Base-by-base conservation (phyloP, 2,329 filamentous ascomycete species). In the Triangularia setosa region DNA sequence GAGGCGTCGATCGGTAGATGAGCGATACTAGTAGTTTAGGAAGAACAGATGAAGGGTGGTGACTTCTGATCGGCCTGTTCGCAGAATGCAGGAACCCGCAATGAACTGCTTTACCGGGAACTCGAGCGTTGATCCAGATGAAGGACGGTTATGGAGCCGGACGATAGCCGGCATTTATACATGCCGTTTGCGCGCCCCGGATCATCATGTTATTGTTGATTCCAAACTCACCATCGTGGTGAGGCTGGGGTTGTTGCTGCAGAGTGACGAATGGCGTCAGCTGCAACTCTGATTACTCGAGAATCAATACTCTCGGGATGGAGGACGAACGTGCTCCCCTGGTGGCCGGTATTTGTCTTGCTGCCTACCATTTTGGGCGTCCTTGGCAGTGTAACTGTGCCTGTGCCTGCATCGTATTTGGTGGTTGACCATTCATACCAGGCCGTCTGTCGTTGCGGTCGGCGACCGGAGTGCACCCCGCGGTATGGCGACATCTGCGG, bases 201-300 rank as follows among this genome's bases (percentile, higher is more conserved):
- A n/a, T 48, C 28, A 21, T 59, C 11, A 18, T 28, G 35, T 28
- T 40, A 44, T 25, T 24, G 25, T 60, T 60, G 58, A 24, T 27
- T 33, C 21, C 40, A 30, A 25, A 58, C 18, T 48, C 40, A 48
- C 40, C 40, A 48, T 48, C 40, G 40, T 21, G 40, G 30, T 12
- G 8, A 12, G 3, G 40, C n/a, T 11, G 7, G 9, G n/a, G n/a
- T 21, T 48, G 33, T 16, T 40, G 40, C 55, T 57, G 23, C 33
- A 14, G 40, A 44, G 11, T 61, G 35, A 35, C 30, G 11, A 56
- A 68, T 68, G 64, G 60, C 64, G 66, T 64, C 57, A 68, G 30
- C 33, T 66, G 61, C 48, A 55, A 55, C 63, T 16, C 25, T 18
- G 40, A 68, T 68, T 48, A 48, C 63, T 64, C 40, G 55, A 67